Conservation (phyloP, 306 rosid species). For the Quercus rubra region DNA sequence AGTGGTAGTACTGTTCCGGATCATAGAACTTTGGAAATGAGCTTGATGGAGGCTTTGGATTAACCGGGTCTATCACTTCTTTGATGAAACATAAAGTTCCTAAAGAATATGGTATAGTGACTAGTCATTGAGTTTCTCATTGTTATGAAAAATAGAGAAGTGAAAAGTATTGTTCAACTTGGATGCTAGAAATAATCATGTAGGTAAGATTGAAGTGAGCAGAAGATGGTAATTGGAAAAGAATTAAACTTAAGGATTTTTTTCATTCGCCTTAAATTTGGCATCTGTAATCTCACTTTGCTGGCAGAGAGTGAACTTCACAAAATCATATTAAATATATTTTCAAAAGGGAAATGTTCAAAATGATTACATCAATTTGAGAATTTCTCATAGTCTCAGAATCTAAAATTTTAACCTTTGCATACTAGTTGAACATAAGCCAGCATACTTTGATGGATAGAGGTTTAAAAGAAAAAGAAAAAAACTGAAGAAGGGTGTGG, state of each 20-base stretch:
- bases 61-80: too few species aligned
- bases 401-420: neutral
- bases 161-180: neutral
- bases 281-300: neutral
- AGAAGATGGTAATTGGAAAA: neutral
- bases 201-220: neutral
- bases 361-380: neutral
- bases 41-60: too few species aligned
- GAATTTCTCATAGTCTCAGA: neutral
- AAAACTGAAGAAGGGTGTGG: conserved; percentile 48
- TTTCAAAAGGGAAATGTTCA: neutral
- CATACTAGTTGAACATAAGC: neutral
- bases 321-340: neutral
- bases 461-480: neutral
- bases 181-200: neutral
- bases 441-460: neutral
- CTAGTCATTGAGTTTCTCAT: neutral
- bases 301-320: neutral
- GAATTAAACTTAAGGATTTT: neutral
- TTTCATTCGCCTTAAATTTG: neutral
- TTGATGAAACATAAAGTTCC: neutral
- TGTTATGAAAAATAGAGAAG: neutral
- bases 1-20: too few species aligned
- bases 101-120: neutral
- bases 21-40: too few species aligned